These are phyloP conservation scores for Ustilago sp. DNA, from an alignment of 1,284 basidiomycete species.

Conservation along the genomic window DNA sequence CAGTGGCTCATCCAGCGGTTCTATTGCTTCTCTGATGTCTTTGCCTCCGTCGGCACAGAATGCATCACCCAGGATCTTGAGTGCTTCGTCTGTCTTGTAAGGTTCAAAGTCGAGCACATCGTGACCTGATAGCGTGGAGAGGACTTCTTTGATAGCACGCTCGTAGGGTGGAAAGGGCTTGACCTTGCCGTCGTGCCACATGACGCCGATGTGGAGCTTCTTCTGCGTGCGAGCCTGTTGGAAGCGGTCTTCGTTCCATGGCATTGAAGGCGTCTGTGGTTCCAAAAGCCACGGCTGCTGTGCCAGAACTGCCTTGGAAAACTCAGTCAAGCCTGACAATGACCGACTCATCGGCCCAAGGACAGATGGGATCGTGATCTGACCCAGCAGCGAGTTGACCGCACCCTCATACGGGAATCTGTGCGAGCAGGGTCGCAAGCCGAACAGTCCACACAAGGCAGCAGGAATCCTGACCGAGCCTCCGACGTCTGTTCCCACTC, in stretches of 20 bases:
- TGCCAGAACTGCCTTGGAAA: slow-evolving; percentile 75
- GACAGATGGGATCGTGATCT: slow-evolving; percentile 79
- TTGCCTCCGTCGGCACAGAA: slow-evolving; percentile 61
- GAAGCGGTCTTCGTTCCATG: slow-evolving; percentile 77
- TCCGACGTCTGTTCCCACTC: slow-evolving; percentile 79
- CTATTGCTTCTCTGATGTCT: slow-evolving; percentile 51
- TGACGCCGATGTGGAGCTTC: slow-evolving; percentile 64
- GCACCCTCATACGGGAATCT: slow-evolving; percentile 78
- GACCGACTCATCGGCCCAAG: slow-evolving; percentile 78
- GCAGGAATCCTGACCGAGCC: slow-evolving; percentile 78
- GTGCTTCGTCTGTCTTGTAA: slow-evolving; percentile 53
- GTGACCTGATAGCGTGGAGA: slow-evolving; percentile 59
- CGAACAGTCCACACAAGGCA: slow-evolving; percentile 77
- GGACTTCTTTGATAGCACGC: slow-evolving; percentile 66
- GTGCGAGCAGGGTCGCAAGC: slow-evolving; percentile 78
- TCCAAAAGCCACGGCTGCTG: slow-evolving; percentile 79
- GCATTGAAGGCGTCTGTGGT: slow-evolving; percentile 76
- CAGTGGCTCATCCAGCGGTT: slow-evolving; percentile 58
- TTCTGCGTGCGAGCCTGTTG: slow-evolving; percentile 68
- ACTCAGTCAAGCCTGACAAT: slow-evolving; percentile 75
- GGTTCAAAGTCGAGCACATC: slow-evolving; percentile 55
- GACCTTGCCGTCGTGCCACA: slow-evolving; percentile 70
- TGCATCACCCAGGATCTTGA: slow-evolving; percentile 60
- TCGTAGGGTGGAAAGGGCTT: slow-evolving; percentile 69
- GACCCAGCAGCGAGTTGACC: slow-evolving; percentile 71